A percentile compares a stretch with the other conserved stretches of the same genome.
phyloP scores from a whole-genome alignment of 768 basidiomycete species.

The Galerina sulciceps region DNA sequence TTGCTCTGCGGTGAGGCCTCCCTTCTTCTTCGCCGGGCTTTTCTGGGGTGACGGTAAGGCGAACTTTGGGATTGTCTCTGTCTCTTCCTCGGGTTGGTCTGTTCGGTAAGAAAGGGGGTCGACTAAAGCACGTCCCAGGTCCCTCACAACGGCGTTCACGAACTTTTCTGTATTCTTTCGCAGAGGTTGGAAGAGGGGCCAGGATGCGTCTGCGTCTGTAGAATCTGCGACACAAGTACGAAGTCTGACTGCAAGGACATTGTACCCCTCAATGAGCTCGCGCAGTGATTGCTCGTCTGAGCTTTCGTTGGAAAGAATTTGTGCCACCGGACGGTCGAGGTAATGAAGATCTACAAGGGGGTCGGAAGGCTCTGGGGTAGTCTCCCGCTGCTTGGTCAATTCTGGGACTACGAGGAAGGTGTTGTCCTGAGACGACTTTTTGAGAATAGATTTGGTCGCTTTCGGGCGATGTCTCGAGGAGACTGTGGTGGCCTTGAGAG shows the following conservation, averaged over 20 bases:
- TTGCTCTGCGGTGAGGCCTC: constrained; percentile 77
- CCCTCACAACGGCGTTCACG: constrained; percentile 64
- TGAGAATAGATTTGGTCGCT: constrained; percentile 67
- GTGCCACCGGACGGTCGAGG: constrained; percentile 65
- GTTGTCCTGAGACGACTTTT: constrained; percentile 44
- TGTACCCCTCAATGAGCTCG: constrained; percentile 77
- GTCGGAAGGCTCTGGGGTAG: constrained; percentile 78
- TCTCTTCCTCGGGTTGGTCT: constrained; percentile 28
- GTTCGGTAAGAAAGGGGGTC: constrained; percentile 46
- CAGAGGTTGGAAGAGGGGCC: constrained; percentile 76
- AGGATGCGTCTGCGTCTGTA: constrained; percentile 62
- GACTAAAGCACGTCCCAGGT: constrained; percentile 66
- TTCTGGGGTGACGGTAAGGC: constrained; percentile 69
- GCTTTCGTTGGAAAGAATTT: constrained; percentile 46
- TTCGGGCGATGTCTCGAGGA: constrained; percentile 45
- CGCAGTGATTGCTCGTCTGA: constrained; percentile 37
- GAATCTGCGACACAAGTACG: constrained; percentile 46
- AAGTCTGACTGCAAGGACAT: constrained; percentile 67
- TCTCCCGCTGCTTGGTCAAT: constrained; percentile 51
- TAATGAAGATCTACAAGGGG: constrained; percentile 68
- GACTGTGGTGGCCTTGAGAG: constrained; percentile 28
- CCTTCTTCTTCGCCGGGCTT: constrained; percentile 69
- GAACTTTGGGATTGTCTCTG: constrained; percentile 26
- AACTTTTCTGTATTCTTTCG: constrained; percentile 56
- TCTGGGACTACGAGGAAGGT: constrained; percentile 43